Conservation (phyloP, 1,284 basidiomycete species). For the Boletellus deceptivus region DNA sequence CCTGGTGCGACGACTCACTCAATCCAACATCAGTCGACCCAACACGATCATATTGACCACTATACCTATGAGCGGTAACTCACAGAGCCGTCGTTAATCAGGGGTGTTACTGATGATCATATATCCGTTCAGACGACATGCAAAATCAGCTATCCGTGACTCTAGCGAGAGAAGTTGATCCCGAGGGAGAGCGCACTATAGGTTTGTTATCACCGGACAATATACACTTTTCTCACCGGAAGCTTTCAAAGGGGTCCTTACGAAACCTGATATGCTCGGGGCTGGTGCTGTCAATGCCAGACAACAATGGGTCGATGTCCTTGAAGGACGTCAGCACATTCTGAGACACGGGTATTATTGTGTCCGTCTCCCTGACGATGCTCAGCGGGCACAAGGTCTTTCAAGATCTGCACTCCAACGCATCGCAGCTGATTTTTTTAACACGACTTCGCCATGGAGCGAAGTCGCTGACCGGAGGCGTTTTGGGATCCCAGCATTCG, state of each 20-base stretch:
- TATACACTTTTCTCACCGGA: background rate
- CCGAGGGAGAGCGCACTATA: constrained; percentile 54
- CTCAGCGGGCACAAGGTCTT: constrained; percentile 43
- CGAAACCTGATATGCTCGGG: constrained; percentile 59
- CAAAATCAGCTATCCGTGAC: constrained; percentile 59
- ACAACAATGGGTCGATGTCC: constrained; percentile 48
- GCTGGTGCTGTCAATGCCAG: constrained; percentile 44
- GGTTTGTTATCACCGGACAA: constrained; percentile 35
- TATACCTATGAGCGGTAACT: constrained; percentile 58
- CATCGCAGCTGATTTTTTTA: constrained; percentile 47
- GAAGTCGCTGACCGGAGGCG: constrained; percentile 40
- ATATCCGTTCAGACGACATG: constrained; percentile 52
- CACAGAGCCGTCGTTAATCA: background rate
- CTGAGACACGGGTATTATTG: constrained; percentile 65
- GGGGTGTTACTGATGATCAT: background rate
- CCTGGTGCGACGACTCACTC: constrained; percentile 47
- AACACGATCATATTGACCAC: constrained; percentile 59
- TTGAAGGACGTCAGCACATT: constrained; percentile 44
- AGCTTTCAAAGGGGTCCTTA: constrained; percentile 49
- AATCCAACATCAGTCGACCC: constrained; percentile 41
- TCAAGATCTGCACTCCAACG: constrained; percentile 39
- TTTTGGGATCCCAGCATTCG: constrained; percentile 58
- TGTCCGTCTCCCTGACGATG: constrained; percentile 63
- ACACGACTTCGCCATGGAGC: constrained; percentile 50
- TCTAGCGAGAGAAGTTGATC: constrained; percentile 53